Conservation (phyloP, 2,329 filamentous ascomycete species). For the Blastomyces gilchristii region DNA sequence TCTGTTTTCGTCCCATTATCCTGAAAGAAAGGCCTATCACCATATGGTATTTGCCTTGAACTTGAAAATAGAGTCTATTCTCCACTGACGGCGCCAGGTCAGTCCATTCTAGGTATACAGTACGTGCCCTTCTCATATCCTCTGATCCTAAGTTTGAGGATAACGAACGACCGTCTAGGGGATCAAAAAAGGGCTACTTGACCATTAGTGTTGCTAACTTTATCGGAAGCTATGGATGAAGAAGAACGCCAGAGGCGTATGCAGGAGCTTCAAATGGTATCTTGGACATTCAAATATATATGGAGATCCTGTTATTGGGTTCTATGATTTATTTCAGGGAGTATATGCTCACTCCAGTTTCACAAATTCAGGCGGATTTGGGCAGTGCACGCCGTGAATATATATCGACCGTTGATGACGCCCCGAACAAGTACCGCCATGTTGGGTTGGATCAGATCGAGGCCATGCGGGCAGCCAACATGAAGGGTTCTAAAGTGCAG, state of each 20-base stretch:
- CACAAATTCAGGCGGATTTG: conserved; percentile 27
- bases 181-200: neutral
- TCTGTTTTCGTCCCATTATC: neutral
- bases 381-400: conserved; percentile 28
- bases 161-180: neutral
- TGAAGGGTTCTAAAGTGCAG: conserved; percentile 22
- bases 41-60: neutral
- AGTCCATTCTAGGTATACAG: neutral
- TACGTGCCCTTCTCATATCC: neutral
- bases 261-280: conserved; percentile 25
- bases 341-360: neutral
- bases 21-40: neutral
- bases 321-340: neutral
- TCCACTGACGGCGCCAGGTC: neutral
- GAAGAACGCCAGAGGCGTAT: conserved; percentile 17
- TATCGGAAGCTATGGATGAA: conserved; percentile 12
- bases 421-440: conserved; percentile 10
- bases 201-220: neutral
- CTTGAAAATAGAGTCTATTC: neutral
- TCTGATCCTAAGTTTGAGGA: neutral
- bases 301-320: neutral
- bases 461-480: conserved; percentile 22
- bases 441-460: conserved; percentile 22
- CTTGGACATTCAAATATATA: neutral
- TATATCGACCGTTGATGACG: conserved; percentile 29